Evolutionary conservation across 768 basidiomycete species (phyloP), one percentile per base, ranked within the genome.

Genomic region (Pleurotus tuber-regium): DNA sequence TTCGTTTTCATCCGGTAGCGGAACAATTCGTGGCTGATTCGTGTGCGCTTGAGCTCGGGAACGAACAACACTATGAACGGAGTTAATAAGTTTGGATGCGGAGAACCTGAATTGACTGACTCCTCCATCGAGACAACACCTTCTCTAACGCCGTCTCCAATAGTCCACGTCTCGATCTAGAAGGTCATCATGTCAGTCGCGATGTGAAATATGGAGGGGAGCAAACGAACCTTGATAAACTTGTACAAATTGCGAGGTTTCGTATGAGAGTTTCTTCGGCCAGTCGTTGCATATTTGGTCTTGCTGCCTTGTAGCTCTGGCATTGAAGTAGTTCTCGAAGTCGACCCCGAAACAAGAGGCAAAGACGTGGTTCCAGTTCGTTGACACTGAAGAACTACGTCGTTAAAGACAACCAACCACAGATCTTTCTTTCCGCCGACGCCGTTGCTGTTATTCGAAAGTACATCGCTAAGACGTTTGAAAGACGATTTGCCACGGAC

Each of bases 391-490:
- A 99, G 70, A 4, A 93, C 87, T 40, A 99, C 96, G 62, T 99
- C 97, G 51, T 94, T 95, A 75, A 99, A 98, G 11, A 86, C 83
- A 1, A 99, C 91, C 50, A 95, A 77, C 97, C 97, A 99, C 38
- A 93, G 63, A 59, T 99, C 96, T 62, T 87, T 86, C 73, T 88
- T 90, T 26, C 87, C 75, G 29, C 77, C 78, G 14, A 79, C 62
- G 61, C 63, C 86, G 74, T 74, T 73, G 10, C 77, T 67, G 0
- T 78, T 68, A 51, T 84, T 76, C n/a, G 46, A 48, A 29, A 97
- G 75, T n/a, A 93, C 90, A 61, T 97, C 94, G 63, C 89, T 93
- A 42, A 98, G 70, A 4, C 93, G 84, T 61, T 87, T 89, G 75
- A 96, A 87, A 1, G 91, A 94, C 16, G 89, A 81, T 63, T 92